Percentiles rank a stretch among this genome's conserved stretches.
phyloP scores from a whole-genome alignment of 139 green algal species.

The Closterium sp. region DNA sequence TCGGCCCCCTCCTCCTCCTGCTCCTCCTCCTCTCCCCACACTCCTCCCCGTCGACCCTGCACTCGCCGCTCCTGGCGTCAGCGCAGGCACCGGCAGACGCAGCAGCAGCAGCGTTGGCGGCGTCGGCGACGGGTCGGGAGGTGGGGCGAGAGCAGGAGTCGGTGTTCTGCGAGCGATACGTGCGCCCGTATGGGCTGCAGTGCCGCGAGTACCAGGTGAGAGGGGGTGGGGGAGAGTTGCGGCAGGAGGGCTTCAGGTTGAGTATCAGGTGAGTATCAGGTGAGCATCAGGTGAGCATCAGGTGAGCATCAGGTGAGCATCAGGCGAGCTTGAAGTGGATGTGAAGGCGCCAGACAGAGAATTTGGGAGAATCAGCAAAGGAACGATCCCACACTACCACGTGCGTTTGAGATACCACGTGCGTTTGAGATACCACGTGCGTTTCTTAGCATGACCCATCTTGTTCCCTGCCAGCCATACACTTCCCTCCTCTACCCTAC shows the following conservation, averaged over 20 bases:
- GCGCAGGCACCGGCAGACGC: neutral
- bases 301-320: too few relatives aligned
- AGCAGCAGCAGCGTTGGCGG: neutral
- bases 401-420: too few relatives aligned
- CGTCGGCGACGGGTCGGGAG: neutral
- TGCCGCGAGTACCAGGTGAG: constrained; percentile 11
- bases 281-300: too few relatives aligned
- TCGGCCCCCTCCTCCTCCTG: neutral
- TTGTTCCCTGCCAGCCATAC: neutral
- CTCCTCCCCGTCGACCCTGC: neutral
- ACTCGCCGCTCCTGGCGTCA: neutral
- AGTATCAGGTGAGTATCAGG: too few relatives aligned
- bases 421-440: too few relatives aligned
- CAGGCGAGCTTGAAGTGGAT: too few relatives aligned
- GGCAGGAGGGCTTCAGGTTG: too few relatives aligned
- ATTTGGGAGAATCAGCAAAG: too few relatives aligned
- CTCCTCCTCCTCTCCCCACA: neutral
- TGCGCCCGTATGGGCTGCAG: neutral
- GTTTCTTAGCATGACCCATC: neutral
- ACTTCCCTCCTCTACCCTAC: too few relatives aligned
- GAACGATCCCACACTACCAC: too few relatives aligned
- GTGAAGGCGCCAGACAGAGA: too few relatives aligned
- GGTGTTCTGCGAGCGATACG: neutral
- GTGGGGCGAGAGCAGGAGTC: neutral
- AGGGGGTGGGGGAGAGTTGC: too few relatives aligned